Percentiles rank a stretch among this genome's conserved stretches.
Evolutionary conservation across 2,329 filamentous ascomycete genomes (phyloP).

Genomic region (Venturia pyrina): DNA sequence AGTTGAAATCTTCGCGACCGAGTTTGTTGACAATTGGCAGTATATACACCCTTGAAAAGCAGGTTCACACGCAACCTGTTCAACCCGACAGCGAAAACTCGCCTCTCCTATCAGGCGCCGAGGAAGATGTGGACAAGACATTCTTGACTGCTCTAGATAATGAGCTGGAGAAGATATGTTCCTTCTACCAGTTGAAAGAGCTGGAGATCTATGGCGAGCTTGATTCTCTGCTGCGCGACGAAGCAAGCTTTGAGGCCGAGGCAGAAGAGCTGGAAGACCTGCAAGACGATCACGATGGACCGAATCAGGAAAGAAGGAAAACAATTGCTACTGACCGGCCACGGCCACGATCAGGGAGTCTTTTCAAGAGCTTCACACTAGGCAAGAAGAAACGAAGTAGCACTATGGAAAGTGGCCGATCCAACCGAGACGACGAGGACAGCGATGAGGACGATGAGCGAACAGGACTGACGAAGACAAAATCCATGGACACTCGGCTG

Average conservation of each 20-base stretch:
- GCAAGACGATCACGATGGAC: constrained; percentile 26
- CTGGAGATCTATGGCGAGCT: constrained; percentile 76
- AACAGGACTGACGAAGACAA: constrained; percentile 28
- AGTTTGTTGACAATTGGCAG: constrained; percentile 34
- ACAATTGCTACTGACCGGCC: background rate
- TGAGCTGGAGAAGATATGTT: constrained; percentile 87
- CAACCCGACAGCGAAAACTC: constrained; percentile 68
- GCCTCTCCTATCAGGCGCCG: constrained; percentile 60
- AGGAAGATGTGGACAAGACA: constrained; percentile 61
- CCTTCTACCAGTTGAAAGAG: constrained; percentile 86
- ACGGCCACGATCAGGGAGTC: constrained; percentile 36
- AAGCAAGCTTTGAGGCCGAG: constrained; percentile 56
- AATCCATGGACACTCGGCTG: constrained; percentile 28
- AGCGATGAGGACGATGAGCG: constrained; percentile 53
- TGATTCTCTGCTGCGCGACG: constrained; percentile 64
- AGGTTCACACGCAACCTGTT: constrained; percentile 46
- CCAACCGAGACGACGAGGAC: constrained; percentile 34
- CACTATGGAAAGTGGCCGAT: constrained; percentile 23
- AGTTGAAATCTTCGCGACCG: background rate
- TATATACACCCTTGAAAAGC: constrained; percentile 92
- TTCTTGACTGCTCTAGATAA: constrained; percentile 75
- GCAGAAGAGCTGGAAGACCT: constrained; percentile 27
- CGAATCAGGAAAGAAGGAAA: constrained; percentile 17
- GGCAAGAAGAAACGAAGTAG: constrained; percentile 36
- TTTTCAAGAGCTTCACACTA: constrained; percentile 42